Base-by-base conservation (phyloP, 257 asterid species). In the Mentha longifolia region DNA sequence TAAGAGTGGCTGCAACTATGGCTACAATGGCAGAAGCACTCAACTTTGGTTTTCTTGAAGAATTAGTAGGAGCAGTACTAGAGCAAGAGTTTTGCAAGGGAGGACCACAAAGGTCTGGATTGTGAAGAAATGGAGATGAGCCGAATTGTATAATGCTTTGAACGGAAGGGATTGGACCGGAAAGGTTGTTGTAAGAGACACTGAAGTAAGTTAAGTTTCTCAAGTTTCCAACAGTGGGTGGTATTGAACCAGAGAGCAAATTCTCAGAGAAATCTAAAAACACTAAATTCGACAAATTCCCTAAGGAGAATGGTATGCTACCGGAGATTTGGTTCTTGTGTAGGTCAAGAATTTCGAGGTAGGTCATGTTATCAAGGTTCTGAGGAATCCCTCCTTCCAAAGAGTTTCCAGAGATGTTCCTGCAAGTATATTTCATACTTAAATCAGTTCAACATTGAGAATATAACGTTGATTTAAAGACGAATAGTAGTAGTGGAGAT, bases 1-100 rank as follows among this genome's bases (percentile, higher is more conserved):
- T 90, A 75, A 90, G 47, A 47, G 91, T 82, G 52, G 96, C 99
- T 58, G 99, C 98, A 50, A 89, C 90, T 65, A 95, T 86, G 30
- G 96, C 96, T 14, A 91, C 82, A 66, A 95, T 88, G 8, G 97
- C 84, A 0, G 98, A 81, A 55, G 75, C 79, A 22, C 97, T 84
- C 77, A 95, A 60, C 80, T 81, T 91, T 1, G 88, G 96, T 59
- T 83, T 89, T 61, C 86, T 55, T 6, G 76, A 22, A 72, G 75
- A 30, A 0, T 70, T 73, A 72, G 75, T 3, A 16, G 79, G 39
- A 54, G 73, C 52, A 50, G 60, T 46, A 8, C 80, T 66, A 1
- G 81, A 63, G 76, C 98, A 92, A 17, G 85, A 35, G 64, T 52
- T 79, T 2, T 71, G 83, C n/a, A 90, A 74, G 8, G 97, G 97